These are phyloP conservation scores for Lotmaria passim DNA, from an alignment of 208 protist genomes.

Conservation along the genomic window DNA sequence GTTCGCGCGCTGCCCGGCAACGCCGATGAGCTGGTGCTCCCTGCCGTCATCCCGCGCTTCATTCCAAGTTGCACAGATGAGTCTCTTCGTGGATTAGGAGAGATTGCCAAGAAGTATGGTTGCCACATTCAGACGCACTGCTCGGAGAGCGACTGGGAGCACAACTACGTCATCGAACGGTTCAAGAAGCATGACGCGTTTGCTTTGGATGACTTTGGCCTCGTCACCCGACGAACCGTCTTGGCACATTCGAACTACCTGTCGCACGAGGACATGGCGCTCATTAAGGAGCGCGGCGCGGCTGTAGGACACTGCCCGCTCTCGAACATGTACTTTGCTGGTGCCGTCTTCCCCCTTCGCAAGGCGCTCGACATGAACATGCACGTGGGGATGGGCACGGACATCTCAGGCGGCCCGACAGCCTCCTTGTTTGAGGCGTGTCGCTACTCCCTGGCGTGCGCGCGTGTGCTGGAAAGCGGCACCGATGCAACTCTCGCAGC, in stretches of 20 bases:
- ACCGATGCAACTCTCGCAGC: slow-evolving; percentile 38
- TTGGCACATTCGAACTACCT: slow-evolving; percentile 93
- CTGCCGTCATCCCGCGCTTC: slow-evolving; percentile 94
- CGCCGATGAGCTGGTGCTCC: slow-evolving; percentile 59
- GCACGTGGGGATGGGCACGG: slow-evolving; percentile 94
- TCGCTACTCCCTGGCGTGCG: slow-evolving; percentile 74
- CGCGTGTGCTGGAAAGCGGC: slow-evolving; percentile 63
- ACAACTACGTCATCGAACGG: slow-evolving; percentile 88
- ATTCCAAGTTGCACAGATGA: slow-evolving; percentile 89
- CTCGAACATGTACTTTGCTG: slow-evolving; percentile 92
- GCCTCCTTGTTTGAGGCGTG: slow-evolving; percentile 88
- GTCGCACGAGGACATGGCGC: slow-evolving; percentile 78
- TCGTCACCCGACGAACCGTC: slow-evolving; percentile 83
- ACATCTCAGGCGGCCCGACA: slow-evolving; percentile 91
- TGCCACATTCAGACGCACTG: slow-evolving; percentile 82
- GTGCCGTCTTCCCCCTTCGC: slow-evolving; percentile 74
- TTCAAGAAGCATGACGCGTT: slow-evolving; percentile 84
- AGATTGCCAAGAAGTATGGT: slow-evolving; percentile 71
- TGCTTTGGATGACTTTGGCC: slow-evolving; percentile 81
- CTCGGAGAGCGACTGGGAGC: slow-evolving; percentile 90
- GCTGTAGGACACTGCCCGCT: slow-evolving; percentile 92
- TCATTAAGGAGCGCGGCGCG: slow-evolving; percentile 60
- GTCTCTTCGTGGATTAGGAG: slow-evolving; percentile 81
- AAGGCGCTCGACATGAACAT: slow-evolving; percentile 69
- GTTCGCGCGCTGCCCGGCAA: slow-evolving; percentile 59